A percentile compares a stretch with the other conserved stretches of the same genome.
Conservation (phyloP, 2,329 filamentous ascomycete genomes). For the Allantophomopsis cytisporea region DNA sequence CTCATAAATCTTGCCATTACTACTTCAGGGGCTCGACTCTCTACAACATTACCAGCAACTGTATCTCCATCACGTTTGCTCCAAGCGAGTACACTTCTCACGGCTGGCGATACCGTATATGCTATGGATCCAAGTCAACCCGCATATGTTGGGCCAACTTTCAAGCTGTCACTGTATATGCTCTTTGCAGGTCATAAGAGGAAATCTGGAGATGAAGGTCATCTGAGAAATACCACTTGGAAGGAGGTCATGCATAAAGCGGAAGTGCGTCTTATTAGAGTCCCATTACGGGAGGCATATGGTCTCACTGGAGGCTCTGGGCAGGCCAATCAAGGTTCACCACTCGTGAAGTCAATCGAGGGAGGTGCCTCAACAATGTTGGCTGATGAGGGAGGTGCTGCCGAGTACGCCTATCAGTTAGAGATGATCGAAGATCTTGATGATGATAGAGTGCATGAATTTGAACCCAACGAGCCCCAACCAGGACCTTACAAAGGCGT, state of each 20-base stretch:
- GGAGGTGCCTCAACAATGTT: conserved; percentile 24
- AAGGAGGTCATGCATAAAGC: conserved; percentile 96
- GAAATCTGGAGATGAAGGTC: conserved; percentile 23
- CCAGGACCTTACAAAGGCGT: conserved; percentile 45
- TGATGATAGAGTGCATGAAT: conserved; percentile 53
- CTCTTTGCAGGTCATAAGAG: conserved; percentile 69
- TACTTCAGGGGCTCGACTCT: conserved; percentile 79
- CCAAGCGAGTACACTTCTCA: conserved; percentile 86
- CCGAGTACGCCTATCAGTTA: conserved; percentile 57
- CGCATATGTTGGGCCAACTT: conserved; percentile 77
- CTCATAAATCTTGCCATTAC: conserved; percentile 89
- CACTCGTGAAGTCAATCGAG: conserved; percentile 6
- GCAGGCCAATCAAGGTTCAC: not conserved
- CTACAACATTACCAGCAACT: conserved; percentile 62
- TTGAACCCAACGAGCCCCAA: conserved; percentile 42
- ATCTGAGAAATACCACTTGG: conserved; percentile 49
- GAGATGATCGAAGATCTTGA: conserved; percentile 58
- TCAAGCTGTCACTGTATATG: conserved; percentile 87
- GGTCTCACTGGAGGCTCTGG: not conserved
- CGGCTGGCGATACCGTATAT: conserved; percentile 76
- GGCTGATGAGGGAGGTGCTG: conserved; percentile 11
- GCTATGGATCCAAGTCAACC: conserved; percentile 45
- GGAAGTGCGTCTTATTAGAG: conserved; percentile 50
- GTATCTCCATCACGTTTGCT: conserved; percentile 84
- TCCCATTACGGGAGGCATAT: conserved; percentile 8